Evolutionary conservation across 306 rosid species (phyloP), one percentile per base, ranked within the genome.

Genomic region (Geum urbanum): DNA sequence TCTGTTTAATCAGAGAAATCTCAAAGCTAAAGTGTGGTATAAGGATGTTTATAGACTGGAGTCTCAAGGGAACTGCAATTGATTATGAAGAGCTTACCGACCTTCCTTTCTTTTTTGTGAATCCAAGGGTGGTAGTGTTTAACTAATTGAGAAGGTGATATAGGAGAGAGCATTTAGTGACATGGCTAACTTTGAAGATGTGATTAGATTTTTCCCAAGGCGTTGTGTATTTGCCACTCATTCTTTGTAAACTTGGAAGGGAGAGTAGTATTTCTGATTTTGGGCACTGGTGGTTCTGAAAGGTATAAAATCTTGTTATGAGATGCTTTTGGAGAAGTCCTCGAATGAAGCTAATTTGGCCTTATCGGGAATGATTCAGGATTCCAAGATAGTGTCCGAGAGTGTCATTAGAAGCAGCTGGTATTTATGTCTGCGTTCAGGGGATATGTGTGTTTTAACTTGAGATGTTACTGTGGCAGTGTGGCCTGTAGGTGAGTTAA

Each of bases 251-350:
- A 53, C 4, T 19, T 18, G 8, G 58, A 53, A 53, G 20, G 32
- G 32, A 53, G 46, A 43, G 46, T 53, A 18, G 58, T 53, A 52
- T 18, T 52, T 52, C 57, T 52, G 57, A 52, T 52, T 52, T 52
- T 52, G 57, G 13, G 57, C 11, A 19, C 57, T 18, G 57, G 9
- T 24, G 27, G 27, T 24, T 22, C 24, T 52, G 56, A 52, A 52
- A 10, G 56, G 27, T 24, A 24, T 24, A 24, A 24, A 24, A 24
- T 24, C 27, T 24, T 24, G 27, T 20, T 54, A 19, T 19, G 32
- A 53, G 22, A 53, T 19, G 11, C 60, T 20, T 24, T 24, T 24
- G 27, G 0, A 43, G 22, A 55, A 22, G 35, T 37, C 15, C 60
- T 10, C 18, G 14, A 32, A 20, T 27, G 60, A 55, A 55, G 24